Percentiles rank a stretch among this genome's conserved stretches.
Evolutionary conservation across 169 alveolate species (phyloP).

Genomic region (Cryptosporidium sp.): DNA sequence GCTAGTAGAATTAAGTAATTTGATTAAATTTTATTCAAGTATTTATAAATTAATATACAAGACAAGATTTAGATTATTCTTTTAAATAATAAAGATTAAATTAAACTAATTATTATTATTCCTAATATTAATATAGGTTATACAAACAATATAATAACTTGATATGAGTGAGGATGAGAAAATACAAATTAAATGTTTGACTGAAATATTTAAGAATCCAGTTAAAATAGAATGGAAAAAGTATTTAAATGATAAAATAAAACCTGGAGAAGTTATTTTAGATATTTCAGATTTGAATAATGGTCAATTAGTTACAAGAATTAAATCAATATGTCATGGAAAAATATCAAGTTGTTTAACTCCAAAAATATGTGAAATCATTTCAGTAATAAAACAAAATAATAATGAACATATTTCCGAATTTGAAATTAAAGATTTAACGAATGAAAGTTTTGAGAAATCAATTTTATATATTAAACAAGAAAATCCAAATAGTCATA

Average conservation of each 20-base stretch:
- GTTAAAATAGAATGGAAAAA: constrained; percentile 47
- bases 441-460: background rate
- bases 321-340: constrained; percentile 58
- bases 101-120: no score
- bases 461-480: background rate
- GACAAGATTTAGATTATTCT: background rate
- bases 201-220: constrained; percentile 1
- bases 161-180: constrained; percentile 27
- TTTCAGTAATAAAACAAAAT: background rate
- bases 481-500: background rate
- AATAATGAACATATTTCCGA: background rate
- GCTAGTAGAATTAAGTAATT: no score
- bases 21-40: no score
- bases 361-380: constrained; percentile 37
- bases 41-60: no score
- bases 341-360: constrained; percentile 21
- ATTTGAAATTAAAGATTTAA: background rate
- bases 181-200: background rate
- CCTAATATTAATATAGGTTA: background rate
- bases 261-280: constrained; percentile 52
- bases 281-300: background rate
- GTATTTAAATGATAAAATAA: constrained; percentile 20
- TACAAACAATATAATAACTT: background rate
- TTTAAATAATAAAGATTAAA: background rate
- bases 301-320: background rate